These are phyloP conservation scores for Myxozyma geophila DNA, from an alignment of 805 yeast species.

Conservation along the genomic window DNA sequence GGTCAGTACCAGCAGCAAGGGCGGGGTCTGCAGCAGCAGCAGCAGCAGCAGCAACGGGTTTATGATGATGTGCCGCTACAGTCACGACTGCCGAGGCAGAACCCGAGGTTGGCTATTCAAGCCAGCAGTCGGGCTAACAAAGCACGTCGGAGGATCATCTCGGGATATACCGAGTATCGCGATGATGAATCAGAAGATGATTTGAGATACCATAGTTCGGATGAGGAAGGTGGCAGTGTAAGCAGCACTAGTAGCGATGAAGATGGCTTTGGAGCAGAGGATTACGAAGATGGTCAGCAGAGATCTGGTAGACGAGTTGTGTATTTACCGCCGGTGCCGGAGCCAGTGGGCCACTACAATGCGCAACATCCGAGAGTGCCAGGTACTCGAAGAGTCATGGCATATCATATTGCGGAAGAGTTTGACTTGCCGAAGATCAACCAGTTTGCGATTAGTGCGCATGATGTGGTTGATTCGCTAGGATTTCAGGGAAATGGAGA, in stretches of 20 bases:
- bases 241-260: constrained; percentile 1
- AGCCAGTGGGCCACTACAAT: constrained; percentile 7
- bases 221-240: constrained; percentile 3
- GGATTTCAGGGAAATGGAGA: constrained; percentile 51
- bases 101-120: constrained; percentile 19
- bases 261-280: not conserved
- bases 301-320: constrained; percentile 13
- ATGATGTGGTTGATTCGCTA: constrained; percentile 77
- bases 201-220: not conserved
- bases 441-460: constrained; percentile 67
- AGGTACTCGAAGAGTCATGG: constrained; percentile 66
- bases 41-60: not conserved
- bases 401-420: constrained; percentile 86
- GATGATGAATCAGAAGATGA: constrained; percentile 7
- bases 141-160: constrained; percentile 3
- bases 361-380: constrained; percentile 1
- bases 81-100: constrained; percentile 3
- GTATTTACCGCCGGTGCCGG: constrained; percentile 8
- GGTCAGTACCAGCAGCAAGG: not conserved
- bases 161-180: constrained; percentile 7
- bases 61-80: constrained; percentile 18
- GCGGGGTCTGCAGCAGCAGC: not conserved
- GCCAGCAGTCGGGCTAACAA: not conserved
- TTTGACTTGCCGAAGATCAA: constrained; percentile 68
- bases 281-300: constrained; percentile 8